Percentiles rank a stretch among this genome's conserved stretches.
phyloP scores from a whole-genome alignment of 345 rosid species.

The Zanthoxylum bungeanum region DNA sequence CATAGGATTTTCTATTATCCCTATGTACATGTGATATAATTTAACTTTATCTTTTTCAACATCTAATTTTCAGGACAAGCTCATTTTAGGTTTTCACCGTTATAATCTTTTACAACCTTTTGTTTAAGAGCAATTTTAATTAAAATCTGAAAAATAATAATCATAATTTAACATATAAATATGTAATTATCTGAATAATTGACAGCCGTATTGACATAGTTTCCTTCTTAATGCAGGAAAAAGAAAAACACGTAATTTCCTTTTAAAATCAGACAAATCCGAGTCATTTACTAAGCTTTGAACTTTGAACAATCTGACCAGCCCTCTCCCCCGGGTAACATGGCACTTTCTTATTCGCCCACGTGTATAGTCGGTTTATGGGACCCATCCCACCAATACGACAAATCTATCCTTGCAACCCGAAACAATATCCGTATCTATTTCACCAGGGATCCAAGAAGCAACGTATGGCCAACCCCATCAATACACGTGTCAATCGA shows the following conservation, averaged over 20 bases:
- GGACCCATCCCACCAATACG: neutral
- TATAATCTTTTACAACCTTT: no score
- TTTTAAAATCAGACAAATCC: neutral
- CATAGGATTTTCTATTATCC: no score
- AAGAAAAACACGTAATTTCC: neutral
- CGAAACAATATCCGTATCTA: neutral
- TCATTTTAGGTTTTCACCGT: no score
- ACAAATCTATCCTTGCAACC: constrained; percentile 2
- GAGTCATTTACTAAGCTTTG: neutral
- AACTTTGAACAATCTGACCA: neutral
- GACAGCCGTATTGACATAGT: neutral
- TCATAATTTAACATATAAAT: neutral
- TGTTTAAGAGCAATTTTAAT: no score
- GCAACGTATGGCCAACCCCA: constrained; percentile 7
- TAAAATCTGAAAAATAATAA: neutral
- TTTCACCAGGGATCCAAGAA: constrained; percentile 31
- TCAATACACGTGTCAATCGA: constrained; percentile 22
- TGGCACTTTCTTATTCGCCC: constrained; percentile 24
- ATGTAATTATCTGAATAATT: neutral
- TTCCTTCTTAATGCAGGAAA: neutral
- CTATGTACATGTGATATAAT: no score
- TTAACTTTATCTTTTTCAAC: no score
- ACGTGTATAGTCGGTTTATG: constrained; percentile 28
- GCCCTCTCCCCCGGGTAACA: constrained; percentile 25
- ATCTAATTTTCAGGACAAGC: no score